A percentile compares a stretch with the other conserved stretches of the same genome.
These are phyloP conservation scores for Chaetomium strumarium DNA, from an alignment of 2,329 filamentous ascomycete genomes.

Conservation along the genomic window DNA sequence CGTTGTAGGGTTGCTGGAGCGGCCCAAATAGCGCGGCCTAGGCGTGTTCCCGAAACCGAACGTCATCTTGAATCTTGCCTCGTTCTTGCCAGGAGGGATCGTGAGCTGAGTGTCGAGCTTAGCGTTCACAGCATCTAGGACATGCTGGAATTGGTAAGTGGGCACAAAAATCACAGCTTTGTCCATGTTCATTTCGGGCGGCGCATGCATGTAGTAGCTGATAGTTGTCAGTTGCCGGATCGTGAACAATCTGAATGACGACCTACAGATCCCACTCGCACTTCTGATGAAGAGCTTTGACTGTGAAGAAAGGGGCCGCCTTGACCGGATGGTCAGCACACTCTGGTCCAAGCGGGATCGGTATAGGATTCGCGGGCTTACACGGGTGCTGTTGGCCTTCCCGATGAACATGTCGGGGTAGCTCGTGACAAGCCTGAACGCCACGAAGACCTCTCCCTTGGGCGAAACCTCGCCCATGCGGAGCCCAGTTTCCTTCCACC, in stretches of 20 bases:
- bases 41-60: slow-evolving; percentile 58
- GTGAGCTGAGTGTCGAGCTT: slow-evolving; percentile 47
- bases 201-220: slow-evolving; percentile 58
- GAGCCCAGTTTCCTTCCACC: slow-evolving; percentile 22
- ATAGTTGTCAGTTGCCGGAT: slow-evolving; percentile 8
- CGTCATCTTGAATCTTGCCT: slow-evolving; percentile 51
- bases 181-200: slow-evolving; percentile 34
- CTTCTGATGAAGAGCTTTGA: slow-evolving; percentile 49
- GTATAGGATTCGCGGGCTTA: slow-evolving; percentile 7
- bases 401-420: slow-evolving; percentile 58
- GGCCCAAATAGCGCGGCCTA: slow-evolving; percentile 62
- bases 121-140: slow-evolving; percentile 60
- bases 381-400: slow-evolving; percentile 42
- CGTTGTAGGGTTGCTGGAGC: slow-evolving; percentile 39
- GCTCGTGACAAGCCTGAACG: slow-evolving; percentile 47
- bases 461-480: slow-evolving; percentile 25
- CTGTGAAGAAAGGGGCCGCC: slow-evolving; percentile 49
- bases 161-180: slow-evolving; percentile 63
- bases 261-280: slow-evolving; percentile 70
- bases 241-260: background rate
- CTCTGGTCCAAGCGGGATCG: background rate
- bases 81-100: slow-evolving; percentile 49
- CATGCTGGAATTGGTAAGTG: slow-evolving; percentile 55
- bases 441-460: slow-evolving; percentile 36
- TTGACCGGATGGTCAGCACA: slow-evolving; percentile 6